Conservation (phyloP, 176 grass and related monocot genomes). For the Eragrostis curvula region DNA sequence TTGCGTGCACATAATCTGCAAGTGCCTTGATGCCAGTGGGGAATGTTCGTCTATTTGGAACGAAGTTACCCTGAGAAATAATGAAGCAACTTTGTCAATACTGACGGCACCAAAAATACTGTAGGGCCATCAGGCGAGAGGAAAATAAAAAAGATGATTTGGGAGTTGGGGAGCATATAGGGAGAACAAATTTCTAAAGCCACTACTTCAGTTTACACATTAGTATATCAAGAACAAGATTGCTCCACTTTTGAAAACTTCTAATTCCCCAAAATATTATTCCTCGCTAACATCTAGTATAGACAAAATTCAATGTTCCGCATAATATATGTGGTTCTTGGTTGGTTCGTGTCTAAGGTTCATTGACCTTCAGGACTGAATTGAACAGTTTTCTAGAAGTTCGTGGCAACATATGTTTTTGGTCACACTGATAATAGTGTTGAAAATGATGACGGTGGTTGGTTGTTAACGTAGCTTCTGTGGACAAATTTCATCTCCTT, state of each 20-base stretch:
- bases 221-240: background rate
- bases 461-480: slow-evolving; percentile 15
- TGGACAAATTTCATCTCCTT: slow-evolving; percentile 26
- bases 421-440: slow-evolving; percentile 4
- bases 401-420: background rate
- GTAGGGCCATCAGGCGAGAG: background rate
- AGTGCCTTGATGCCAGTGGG: slow-evolving; percentile 85
- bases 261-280: slow-evolving; percentile 1
- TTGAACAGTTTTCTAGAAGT: slow-evolving; percentile 14
- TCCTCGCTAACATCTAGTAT: background rate
- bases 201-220: background rate
- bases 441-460: slow-evolving; percentile 34
- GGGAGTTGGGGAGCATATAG: background rate
- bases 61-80: slow-evolving; percentile 72
- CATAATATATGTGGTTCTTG: background rate
- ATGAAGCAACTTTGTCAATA: slow-evolving; percentile 7
- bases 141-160: background rate
- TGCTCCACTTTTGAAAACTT: slow-evolving; percentile 11
- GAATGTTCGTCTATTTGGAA: slow-evolving; percentile 62
- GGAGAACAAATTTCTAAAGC: background rate
- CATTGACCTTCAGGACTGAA: background rate
- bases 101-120: background rate
- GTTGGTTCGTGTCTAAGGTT: background rate
- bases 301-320: background rate
- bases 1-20: slow-evolving; percentile 86